Evolutionary conservation across 2,329 filamentous ascomycete genomes (phyloP), one percentile per base, ranked within the genome.

Genomic region (Aspergillus ustus): DNA sequence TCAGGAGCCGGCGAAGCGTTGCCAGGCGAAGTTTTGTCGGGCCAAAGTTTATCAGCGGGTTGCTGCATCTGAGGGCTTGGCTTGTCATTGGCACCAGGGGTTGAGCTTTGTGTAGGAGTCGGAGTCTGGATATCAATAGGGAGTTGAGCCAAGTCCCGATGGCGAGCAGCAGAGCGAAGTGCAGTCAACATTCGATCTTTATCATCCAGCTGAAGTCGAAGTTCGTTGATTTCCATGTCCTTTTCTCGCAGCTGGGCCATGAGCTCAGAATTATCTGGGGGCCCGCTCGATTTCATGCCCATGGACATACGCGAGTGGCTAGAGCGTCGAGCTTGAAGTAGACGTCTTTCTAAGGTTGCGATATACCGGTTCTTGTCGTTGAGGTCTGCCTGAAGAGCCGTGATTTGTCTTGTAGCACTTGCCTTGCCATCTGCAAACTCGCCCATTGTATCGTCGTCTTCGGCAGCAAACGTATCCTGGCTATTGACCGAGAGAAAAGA

Each of bases 351-450:
- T 13, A 99, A 80, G 0, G 95, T 98, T 29, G 91, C 86, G 69
- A 98, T 98, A 76, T 99, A 99, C 34, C 95, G 90, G 70, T 95
- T 98, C 81, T 97, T 97, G 78, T 99, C 95, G n/a, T 86, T 87
- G 51, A 99, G 85, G 75, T 99, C 95, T n/a, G 93, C 88, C 75
- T 97, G 95, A 52, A 99, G 80, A n/a, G 96, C 91, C 53, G 89
- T 87, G 68, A 97, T 93, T 73, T 97, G 95, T n/a, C 91, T 87
- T 48, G 89, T 82, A 52, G 96, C 79, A 25, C 91, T 92, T 7
- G 95, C 95, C 28, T 86, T 90, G 1, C 93, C 94, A 69, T 97
- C 93, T 19, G 91, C 93, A 72, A 89, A 94, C 71, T 96, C 92
- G 54, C 92, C 93, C 15, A 89, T 73, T 46, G 86, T 90, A 60